Evolutionary conservation across 768 basidiomycete species (phyloP).

Genomic region (Trametes cingulata): DNA sequence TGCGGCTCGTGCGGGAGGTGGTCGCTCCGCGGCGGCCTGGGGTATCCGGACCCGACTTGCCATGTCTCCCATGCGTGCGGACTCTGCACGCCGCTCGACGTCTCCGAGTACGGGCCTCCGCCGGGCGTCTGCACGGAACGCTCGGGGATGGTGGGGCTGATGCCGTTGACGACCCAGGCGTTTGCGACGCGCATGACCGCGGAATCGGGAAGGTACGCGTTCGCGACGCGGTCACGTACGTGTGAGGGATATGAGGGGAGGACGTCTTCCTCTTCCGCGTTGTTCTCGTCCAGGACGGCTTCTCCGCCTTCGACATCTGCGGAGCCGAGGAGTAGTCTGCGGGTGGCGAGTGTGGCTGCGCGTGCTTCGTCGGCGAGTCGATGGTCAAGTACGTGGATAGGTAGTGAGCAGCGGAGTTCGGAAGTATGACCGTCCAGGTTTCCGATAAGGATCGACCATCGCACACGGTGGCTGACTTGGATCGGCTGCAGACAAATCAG

Average conservation of each 20-base stretch:
- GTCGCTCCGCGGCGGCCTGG: conserved; percentile 15
- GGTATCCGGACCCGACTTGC: conserved; percentile 15
- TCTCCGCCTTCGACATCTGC: conserved; percentile 35
- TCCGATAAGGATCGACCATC: conserved; percentile 75
- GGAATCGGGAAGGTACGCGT: conserved; percentile 67
- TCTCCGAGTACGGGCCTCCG: conserved; percentile 8
- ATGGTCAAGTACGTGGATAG: conserved; percentile 79
- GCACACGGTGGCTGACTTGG: conserved; percentile 72
- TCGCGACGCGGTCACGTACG: conserved; percentile 85
- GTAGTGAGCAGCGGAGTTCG: conserved; percentile 92
- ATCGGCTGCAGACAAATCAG: conserved; percentile 49
- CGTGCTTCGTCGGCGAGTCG: conserved; percentile 75
- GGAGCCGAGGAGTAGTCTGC: conserved; percentile 62
- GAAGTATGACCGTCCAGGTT: conserved; percentile 93
- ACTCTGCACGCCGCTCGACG: conserved; percentile 26
- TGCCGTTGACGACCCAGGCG: conserved; percentile 53
- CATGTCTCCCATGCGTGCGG: conserved; percentile 27
- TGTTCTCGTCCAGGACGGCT: conserved; percentile 29
- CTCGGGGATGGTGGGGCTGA: conserved; percentile 38
- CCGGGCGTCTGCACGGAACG: conserved; percentile 12
- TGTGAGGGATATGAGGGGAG: conserved; percentile 90
- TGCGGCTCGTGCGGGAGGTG: conserved; percentile 38
- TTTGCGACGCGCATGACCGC: conserved; percentile 65
- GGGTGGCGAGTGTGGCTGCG: conserved; percentile 68
- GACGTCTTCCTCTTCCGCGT: conserved; percentile 65